Base-by-base conservation (phyloP, 2,329 filamentous ascomycete species). In the Alternaria longipes region DNA sequence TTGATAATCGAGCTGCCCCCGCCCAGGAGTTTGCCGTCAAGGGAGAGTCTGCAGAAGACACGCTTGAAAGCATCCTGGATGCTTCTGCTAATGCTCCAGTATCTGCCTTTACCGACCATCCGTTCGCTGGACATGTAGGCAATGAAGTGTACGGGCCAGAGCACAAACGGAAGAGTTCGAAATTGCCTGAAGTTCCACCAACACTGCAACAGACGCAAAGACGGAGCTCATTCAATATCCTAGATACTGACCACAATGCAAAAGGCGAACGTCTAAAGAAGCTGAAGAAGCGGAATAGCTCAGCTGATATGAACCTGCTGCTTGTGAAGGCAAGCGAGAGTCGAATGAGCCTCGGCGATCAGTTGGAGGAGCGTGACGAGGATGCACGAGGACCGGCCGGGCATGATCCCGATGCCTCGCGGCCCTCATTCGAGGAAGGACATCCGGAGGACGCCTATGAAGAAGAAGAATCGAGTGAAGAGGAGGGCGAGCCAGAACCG, bases 51-150 rank as follows among this genome's bases (percentile, higher is more conserved):
- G 94, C 94, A 11, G 92, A 93, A 74, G 90, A 88, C 42, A 97
- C 94, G 0, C 85, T 99, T 8, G 94, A 99, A 67, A 94, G 89
- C 75, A 96, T 99, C 54, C 85, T 99, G 8, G 91, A 97, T 74
- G 95, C 94, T 8, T 95, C 94, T 3, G 91, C 92, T 3, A 87
- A 86, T 61, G 94, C 95, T 0, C 95, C 95, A 1, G 93, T 97
- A 30, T 92, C 85, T 67, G 94, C 94, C 26, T 98, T 98, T 71
- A 97, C 91, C 0, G 93, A 97, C 72, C 93, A 97, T 76, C 87
- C 90, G 0, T 93, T 91, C 73, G 91, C 90, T 28, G 93, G 93
- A 5, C 87, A 89, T 64, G 83, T 93, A 11, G 91, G 93, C 24
- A 78, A 86, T 5, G 91, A 94, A 69, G 86, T 94, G 0, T 96